Base-by-base conservation (phyloP, 225 moss, liverwort and hornwort species). In the Pleurozium schreberi region DNA sequence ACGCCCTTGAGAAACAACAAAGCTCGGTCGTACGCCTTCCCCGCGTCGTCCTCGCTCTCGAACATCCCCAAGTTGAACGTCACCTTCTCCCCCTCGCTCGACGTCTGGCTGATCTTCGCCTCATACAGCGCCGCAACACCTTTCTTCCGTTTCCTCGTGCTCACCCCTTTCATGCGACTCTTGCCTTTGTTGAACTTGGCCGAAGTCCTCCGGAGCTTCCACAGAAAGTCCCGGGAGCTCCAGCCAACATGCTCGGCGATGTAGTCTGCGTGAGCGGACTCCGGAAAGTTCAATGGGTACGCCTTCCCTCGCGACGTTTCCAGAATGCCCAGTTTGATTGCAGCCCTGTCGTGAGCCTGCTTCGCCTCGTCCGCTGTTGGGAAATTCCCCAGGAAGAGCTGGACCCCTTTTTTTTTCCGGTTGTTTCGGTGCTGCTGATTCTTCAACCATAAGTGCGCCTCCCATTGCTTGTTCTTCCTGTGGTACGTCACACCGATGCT, bases 361-460 rank as follows among this genome's bases (percentile, higher is more conserved):
- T 89, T 90, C 6, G 92, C 92, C 57, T 87, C 87, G 58, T 85
- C 70, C 3, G 33, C 25, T 5, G 87, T 89, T 3, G 42, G 0
- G 89, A 85, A 92, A 34, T 42, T 81, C 15, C 92, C 92, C 9
- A 92, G 78, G 21, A 89, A 91, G 50, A 92, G 57, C 31, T 92
- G 91, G 2, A 82, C 25, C 14, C 92, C 92, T 11, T 80, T 88
- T 42, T 91, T 92, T 43, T 91, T 91, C 5, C 87, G 89, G 9
- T 87, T 80, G 42, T 89, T 91, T 36, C 82, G 82, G 9, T 63
- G 84, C 70, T 89, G 89, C 58, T 58, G 82, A 34, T 40, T 47
- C 45, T 82, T 91, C 53, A 91, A 57, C 92, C 92, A 92, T 20
- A 92, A 81, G 59, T 92, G 92, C 75, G 92, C 89, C 89, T 92